Evolutionary conservation across 345 rosid species (phyloP).

Genomic region (Abelmoschus esculentus): DNA sequence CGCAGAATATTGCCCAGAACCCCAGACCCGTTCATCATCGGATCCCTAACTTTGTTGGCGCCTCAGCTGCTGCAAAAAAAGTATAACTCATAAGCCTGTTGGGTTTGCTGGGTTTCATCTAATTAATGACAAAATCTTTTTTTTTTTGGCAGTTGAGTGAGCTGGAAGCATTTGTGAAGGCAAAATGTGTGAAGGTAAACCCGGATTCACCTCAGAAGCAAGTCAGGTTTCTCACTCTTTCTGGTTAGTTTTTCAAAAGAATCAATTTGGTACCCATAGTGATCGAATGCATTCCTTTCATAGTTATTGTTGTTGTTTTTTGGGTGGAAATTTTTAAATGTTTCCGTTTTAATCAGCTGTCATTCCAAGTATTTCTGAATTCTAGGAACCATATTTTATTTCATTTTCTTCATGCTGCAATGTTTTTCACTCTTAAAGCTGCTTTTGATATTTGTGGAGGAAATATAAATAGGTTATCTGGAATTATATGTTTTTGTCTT

Average conservation of each 20-base stretch:
- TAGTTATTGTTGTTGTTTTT: too few species aligned
- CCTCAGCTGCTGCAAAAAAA: conserved; percentile 50
- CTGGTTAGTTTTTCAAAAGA: conserved; percentile 2
- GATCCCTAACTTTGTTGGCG: conserved; percentile 81
- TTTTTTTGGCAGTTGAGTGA: conserved; percentile 37
- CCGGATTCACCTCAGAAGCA: conserved; percentile 96
- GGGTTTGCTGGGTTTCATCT: not conserved
- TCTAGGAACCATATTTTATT: too few species aligned
- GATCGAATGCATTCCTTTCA: not conserved
- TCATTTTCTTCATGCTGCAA: too few species aligned
- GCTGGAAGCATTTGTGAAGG: conserved; percentile 46
- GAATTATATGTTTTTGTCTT: too few species aligned
- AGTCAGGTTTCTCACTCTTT: conserved; percentile 76
- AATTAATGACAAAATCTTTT: not conserved
- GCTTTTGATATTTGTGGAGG: too few species aligned
- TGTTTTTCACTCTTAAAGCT: too few species aligned
- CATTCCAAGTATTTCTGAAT: too few species aligned
- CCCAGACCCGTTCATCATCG: conserved; percentile 80
- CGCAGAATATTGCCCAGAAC: conserved; percentile 53
- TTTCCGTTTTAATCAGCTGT: not conserved
- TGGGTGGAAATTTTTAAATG: too few species aligned
- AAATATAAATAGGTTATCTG: too few species aligned
- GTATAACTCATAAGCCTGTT: conserved; percentile 16
- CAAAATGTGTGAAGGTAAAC: conserved; percentile 75
- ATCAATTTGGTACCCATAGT: not conserved